Conservation (phyloP, 371 early-diverging fungal species). For the Actinomortierella wolfii region DNA sequence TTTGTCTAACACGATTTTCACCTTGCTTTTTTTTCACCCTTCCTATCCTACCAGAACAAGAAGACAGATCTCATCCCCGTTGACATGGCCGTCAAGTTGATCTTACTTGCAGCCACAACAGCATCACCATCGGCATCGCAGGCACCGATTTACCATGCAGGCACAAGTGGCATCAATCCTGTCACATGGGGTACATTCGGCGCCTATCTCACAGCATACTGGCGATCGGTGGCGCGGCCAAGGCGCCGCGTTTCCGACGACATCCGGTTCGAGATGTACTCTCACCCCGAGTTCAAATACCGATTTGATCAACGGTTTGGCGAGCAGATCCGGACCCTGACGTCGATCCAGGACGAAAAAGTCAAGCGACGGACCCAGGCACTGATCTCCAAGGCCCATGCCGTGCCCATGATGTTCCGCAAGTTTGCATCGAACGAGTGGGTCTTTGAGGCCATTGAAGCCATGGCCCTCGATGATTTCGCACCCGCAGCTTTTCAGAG, state of each 20-base stretch:
- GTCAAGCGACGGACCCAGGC: slow-evolving; percentile 21
- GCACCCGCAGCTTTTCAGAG: slow-evolving; percentile 30
- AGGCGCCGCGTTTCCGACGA: slow-evolving; percentile 34
- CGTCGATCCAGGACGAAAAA: slow-evolving; percentile 15
- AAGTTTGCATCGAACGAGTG: slow-evolving; percentile 27
- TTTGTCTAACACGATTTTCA: not conserved
- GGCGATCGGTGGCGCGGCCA: slow-evolving; percentile 30
- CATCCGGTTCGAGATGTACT: slow-evolving; percentile 37
- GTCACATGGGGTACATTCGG: slow-evolving; percentile 45
- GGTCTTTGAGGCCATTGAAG: slow-evolving; percentile 36
- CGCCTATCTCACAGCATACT: slow-evolving; percentile 20
- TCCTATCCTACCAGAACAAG: slow-evolving; percentile 46
- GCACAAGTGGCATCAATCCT: slow-evolving; percentile 40
- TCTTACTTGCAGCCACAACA: slow-evolving; percentile 42
- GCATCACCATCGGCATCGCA: slow-evolving; percentile 8
- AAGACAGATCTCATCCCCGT: slow-evolving; percentile 63
- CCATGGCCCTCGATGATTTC: slow-evolving; percentile 29
- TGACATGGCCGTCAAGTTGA: slow-evolving; percentile 48
- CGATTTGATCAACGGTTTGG: slow-evolving; percentile 41
- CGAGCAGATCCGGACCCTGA: slow-evolving; percentile 34
- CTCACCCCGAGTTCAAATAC: slow-evolving; percentile 20
- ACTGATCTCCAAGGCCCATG: slow-evolving; percentile 39
- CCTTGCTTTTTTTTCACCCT: slow-evolving; percentile 40
- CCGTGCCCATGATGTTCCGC: slow-evolving; percentile 35
- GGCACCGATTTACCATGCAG: slow-evolving; percentile 41